Evolutionary conservation across 768 basidiomycete genomes (phyloP), one percentile per base, ranked within the genome.

Genomic region (Agaricus subrufescens): DNA sequence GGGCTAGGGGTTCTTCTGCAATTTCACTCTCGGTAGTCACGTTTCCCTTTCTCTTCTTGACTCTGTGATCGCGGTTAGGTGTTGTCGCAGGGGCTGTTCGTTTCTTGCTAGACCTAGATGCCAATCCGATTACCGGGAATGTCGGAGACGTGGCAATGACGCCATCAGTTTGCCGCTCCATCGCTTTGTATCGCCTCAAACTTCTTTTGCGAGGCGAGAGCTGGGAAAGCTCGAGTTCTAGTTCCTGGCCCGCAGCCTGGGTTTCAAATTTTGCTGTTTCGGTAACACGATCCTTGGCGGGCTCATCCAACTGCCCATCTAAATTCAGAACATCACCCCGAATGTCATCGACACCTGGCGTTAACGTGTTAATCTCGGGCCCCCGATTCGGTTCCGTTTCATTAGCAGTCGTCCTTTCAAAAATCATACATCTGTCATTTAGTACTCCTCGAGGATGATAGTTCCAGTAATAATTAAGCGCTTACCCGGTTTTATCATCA

Each of bases 221-320:
- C 62, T 83, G 78, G 40, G 81, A 82, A 59, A 81, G 45, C 46
- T 77, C 79, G 40, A 83, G 63, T 31, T 68, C 69, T 43, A 50
- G 51, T 56, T 62, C 56, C 42, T 37, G 55, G 34, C 46, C 48
- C 26, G 45, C 55, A 31, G 50, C 49, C 27, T 26, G 48, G 30
- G 44, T 31, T 31, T 42, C 55, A 50, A 40, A 43, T 44, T 14
- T 27, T 42, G n/a, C 45, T 23, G 30, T 42, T 42, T 31, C 14
- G 43, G 34, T 50, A 45, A 29, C 15, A 29, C 8, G 12, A 26
- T 31, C 34, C 25, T 11, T 11, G 43, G 14, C 42, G 40, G 37
- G 47, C 39, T 49, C 42, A 43, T 30, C 27, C 46, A 12, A 47
- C 26, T 38, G 54, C 48, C 49, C 54, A 29, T 14, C 54, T 40